Percentiles rank a stretch among this genome's conserved stretches.
Evolutionary conservation across 306 rosid genomes (phyloP).

Genomic region (Oxytropis ochrocephala): DNA sequence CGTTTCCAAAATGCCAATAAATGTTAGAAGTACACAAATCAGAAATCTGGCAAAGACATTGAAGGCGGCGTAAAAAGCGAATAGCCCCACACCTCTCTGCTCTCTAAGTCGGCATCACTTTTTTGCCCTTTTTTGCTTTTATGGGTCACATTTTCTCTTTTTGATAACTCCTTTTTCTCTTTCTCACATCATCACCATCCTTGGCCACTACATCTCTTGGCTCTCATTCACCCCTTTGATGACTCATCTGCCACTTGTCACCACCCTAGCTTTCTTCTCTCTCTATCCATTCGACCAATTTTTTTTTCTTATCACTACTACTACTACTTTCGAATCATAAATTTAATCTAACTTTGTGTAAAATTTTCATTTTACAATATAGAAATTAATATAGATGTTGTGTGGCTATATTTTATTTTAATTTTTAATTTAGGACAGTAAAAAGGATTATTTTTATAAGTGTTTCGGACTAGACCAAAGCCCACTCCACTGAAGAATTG

Average conservation of each 20-base stretch:
- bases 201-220: conserved; percentile 38
- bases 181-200: conserved; percentile 26
- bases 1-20: background rate
- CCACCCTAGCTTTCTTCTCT: background rate
- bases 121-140: background rate
- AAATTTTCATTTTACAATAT: no score
- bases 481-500: no score
- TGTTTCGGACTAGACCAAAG: no score
- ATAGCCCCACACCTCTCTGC: background rate
- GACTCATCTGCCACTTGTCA: conserved; percentile 37
- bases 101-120: conserved; percentile 20
- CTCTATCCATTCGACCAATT: background rate
- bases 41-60: conserved; percentile 24
- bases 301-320: background rate
- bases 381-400: no score
- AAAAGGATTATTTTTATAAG: no score
- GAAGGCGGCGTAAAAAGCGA: conserved; percentile 54
- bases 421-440: no score
- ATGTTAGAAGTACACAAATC: background rate
- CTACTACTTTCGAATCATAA: no score
- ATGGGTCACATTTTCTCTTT: background rate
- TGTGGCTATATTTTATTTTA: no score
- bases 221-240: conserved; percentile 9
- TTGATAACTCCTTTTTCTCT: background rate
- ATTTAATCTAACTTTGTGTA: no score